Conservation (phyloP, 2,329 filamentous ascomycete genomes). For the Tympanopsis confertula region DNA sequence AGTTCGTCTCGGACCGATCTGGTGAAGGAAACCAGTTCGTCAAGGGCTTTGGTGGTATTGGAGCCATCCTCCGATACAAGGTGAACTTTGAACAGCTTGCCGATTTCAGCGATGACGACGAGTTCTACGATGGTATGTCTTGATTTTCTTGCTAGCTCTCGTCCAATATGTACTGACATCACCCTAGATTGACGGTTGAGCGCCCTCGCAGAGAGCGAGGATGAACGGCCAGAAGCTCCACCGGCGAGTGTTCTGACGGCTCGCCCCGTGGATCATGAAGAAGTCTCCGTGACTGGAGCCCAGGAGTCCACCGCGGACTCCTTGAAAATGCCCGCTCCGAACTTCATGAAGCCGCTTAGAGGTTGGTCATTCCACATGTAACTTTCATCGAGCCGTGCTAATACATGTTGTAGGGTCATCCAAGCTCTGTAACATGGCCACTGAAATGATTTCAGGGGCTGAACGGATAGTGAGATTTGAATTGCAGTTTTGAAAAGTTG, state of each 20-base stretch:
- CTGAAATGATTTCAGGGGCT: no score
- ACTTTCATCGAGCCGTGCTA: background rate
- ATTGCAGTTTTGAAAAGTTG: background rate
- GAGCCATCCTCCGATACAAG: constrained; percentile 95
- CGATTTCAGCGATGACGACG: constrained; percentile 80
- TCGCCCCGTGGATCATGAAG: background rate
- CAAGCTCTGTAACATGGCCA: constrained; percentile 1
- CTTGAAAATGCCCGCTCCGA: background rate
- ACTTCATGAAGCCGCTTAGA: background rate
- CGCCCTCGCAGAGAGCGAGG: constrained; percentile 1
- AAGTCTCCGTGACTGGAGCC: background rate
- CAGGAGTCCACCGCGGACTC: background rate
- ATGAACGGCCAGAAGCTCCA: constrained; percentile 1
- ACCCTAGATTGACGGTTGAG: background rate
- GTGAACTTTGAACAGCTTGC: constrained; percentile 99
- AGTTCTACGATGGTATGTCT: constrained; percentile 54
- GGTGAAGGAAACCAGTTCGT: constrained; percentile 99
- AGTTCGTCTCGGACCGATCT: constrained; percentile 95
- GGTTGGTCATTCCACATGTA: background rate
- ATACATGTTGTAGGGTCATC: background rate
- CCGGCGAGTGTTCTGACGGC: background rate
- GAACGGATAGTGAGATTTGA: background rate
- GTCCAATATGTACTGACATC: background rate
- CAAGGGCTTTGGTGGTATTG: constrained; percentile 97
- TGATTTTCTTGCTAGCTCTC: background rate